phyloP scores from a whole-genome alignment of 192 early-diverging fungal genomes.

The Umbelopsis isabellina region DNA sequence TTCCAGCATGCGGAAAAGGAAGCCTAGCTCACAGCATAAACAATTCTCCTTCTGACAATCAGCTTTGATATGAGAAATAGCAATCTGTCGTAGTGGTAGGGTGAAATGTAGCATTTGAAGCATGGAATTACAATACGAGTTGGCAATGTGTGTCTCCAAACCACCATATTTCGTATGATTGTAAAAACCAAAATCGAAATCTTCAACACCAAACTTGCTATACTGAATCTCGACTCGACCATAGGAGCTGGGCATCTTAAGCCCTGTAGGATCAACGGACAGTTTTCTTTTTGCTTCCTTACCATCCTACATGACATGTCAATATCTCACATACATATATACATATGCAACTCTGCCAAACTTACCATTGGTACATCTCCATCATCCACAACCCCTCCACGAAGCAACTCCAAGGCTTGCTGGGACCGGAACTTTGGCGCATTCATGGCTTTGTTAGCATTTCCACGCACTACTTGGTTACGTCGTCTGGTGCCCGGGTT shows the following conservation, averaged over 20 bases:
- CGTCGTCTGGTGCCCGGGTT: constrained; percentile 77
- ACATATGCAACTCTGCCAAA: too few relatives aligned
- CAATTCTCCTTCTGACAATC: constrained; percentile 78
- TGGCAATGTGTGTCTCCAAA: constrained; percentile 88
- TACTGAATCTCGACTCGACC: constrained; percentile 84
- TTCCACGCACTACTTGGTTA: constrained; percentile 69
- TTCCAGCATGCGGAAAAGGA: constrained; percentile 91
- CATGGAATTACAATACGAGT: constrained; percentile 90
- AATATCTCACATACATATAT: background rate
- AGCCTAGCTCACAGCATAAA: constrained; percentile 90
- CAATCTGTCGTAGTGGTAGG: constrained; percentile 62
- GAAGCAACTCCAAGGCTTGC: constrained; percentile 71
- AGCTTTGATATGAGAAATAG: constrained; percentile 72
- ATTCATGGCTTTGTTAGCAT: constrained; percentile 44
- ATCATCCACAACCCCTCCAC: constrained; percentile 47
- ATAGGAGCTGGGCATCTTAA: constrained; percentile 70
- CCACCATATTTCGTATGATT: constrained; percentile 88
- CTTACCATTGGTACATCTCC: constrained; percentile 35
- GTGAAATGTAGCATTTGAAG: constrained; percentile 86
- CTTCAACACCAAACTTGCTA: constrained; percentile 94
- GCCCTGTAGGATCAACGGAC: constrained; percentile 37
- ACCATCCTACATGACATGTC: background rate
- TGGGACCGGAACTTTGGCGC: constrained; percentile 81
- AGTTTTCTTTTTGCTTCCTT: constrained; percentile 24
- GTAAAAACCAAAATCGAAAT: constrained; percentile 98